These are phyloP conservation scores for Tetrahymena malaccensis DNA, from an alignment of 73 alveolate species.

Conservation along the genomic window DNA sequence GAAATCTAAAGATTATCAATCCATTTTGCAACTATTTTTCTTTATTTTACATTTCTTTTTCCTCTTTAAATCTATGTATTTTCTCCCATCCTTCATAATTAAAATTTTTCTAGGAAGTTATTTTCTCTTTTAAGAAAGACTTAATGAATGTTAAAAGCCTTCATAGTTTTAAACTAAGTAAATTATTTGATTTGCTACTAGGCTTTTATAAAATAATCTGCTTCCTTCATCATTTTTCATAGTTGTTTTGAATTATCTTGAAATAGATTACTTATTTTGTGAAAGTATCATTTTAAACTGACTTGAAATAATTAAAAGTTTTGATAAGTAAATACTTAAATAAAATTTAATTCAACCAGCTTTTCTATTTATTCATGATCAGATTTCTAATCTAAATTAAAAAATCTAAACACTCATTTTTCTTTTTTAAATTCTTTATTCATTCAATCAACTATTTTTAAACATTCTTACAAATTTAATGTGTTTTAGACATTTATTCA, in stretches of 20 bases:
- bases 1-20: neutral
- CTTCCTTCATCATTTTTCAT: too few species aligned
- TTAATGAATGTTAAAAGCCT: neutral
- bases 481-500: neutral
- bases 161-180: neutral
- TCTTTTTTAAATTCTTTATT: too few species aligned
- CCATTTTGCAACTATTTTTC: neutral
- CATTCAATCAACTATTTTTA: too few species aligned
- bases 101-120: neutral
- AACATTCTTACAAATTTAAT: too few species aligned
- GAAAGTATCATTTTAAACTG: neutral
- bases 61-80: neutral
- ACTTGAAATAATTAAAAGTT: too few species aligned
- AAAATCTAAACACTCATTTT: neutral
- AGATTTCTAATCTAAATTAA: neutral
- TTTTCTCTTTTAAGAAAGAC: neutral
- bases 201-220: neutral
- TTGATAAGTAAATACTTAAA: neutral
- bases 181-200: neutral
- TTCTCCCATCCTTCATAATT: neutral
- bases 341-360: neutral
- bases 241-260: too few species aligned
- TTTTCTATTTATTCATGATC: neutral
- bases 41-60: neutral
- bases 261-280: neutral